Conservation (phyloP, 164 flowering plant genomes). For the Vitis rupestris region DNA sequence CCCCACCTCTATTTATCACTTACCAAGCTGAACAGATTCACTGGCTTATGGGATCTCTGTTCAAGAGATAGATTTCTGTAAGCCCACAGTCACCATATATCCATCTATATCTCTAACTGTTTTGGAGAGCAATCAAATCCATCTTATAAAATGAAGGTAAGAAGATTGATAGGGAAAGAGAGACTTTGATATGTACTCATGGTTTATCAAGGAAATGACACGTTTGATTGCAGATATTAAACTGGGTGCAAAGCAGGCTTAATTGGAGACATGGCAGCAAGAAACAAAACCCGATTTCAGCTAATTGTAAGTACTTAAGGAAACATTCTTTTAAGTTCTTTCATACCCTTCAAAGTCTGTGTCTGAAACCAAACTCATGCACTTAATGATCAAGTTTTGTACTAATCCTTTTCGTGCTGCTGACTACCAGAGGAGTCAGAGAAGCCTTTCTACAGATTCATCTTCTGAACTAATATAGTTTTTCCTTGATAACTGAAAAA, state of each 20-base stretch:
- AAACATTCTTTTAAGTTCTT: no score
- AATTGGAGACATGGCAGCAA: constrained; percentile 32
- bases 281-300: constrained; percentile 18
- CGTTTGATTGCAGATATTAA: constrained; percentile 43
- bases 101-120: neutral
- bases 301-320: constrained; percentile 20
- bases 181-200: neutral
- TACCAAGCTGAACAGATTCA: constrained; percentile 17
- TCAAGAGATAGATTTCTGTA: neutral
- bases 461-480: neutral
- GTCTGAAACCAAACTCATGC: no score
- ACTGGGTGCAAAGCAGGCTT: constrained; percentile 65
- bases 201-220: neutral
- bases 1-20: constrained; percentile 26
- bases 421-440: no score
- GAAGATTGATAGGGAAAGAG: neutral
- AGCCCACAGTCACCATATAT: constrained; percentile 1
- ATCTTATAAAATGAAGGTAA: constrained; percentile 26
- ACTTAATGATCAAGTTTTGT: no score
- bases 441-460: no score
- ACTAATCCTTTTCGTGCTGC: no score
- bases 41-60: constrained; percentile 18
- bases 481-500: constrained; percentile 23
- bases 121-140: constrained; percentile 1
- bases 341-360: no score